phyloP scores from a whole-genome alignment of 352 stramenopile genomes.

The Globisporangium iwayamae region DNA sequence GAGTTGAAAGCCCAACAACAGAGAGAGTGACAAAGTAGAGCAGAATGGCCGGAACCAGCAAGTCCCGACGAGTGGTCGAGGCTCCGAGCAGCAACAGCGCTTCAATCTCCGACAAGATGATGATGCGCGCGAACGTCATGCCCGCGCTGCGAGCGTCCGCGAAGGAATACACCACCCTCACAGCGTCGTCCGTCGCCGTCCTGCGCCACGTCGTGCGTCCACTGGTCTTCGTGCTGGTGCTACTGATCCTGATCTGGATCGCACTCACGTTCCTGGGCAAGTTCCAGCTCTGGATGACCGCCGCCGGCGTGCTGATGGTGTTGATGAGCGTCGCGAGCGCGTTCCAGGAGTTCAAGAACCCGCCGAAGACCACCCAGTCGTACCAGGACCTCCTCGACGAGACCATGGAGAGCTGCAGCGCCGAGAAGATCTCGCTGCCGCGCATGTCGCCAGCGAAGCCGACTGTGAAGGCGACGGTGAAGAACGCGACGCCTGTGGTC shows the following conservation, averaged over 20 bases:
- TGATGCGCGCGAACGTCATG: not conserved
- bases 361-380: slow-evolving; percentile 31
- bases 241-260: slow-evolving; percentile 44
- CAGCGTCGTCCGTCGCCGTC: not conserved
- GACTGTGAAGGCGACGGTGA: slow-evolving; percentile 10
- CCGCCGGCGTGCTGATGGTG: slow-evolving; percentile 56
- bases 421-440: slow-evolving; percentile 49
- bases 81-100: not conserved
- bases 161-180: slow-evolving; percentile 14
- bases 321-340: slow-evolving; percentile 55
- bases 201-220: slow-evolving; percentile 24
- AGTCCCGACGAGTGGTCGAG: slow-evolving; percentile 11
- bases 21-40: not conserved
- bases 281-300: slow-evolving; percentile 70
- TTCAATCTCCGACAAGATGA: slow-evolving; percentile 6
- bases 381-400: slow-evolving; percentile 59
- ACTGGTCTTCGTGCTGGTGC: slow-evolving; percentile 23
- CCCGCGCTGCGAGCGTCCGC: slow-evolving; percentile 16
- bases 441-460: slow-evolving; percentile 35
- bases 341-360: slow-evolving; percentile 55
- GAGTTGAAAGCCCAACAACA: not conserved
- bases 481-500: slow-evolving; percentile 16
- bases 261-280: slow-evolving; percentile 41
- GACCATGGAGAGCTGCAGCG: slow-evolving; percentile 46
- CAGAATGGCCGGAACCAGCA: slow-evolving; percentile 8